Evolutionary conservation across 179 eudicot genomes (phyloP), one percentile per base, ranked within the genome.

Genomic region (Spergularia azorica): DNA sequence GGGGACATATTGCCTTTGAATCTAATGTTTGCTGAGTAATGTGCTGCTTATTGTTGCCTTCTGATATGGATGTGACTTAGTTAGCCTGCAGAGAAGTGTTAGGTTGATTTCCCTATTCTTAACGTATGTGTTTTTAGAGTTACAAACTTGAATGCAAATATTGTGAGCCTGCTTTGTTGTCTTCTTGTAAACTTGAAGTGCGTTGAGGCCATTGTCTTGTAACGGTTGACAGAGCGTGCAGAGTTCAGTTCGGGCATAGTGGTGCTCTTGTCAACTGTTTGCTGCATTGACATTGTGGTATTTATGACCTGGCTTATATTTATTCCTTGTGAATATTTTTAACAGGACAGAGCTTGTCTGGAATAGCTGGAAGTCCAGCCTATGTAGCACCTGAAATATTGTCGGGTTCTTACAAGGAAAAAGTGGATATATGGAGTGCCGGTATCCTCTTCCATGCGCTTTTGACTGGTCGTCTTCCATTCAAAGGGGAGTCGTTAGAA

Each of bases 361-460:
- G 98, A 75, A 68, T 93, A 82, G 98, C 96, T 75, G 98, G 98
- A 73, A 95, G 98, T 73, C 98, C 97, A 10, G 97, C 92, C 63
- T 95, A 95, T 83, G 95, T 93, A 67, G 97, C 98, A 72, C 98
- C 98, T 60, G 98, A 95, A 85, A 93, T 95, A 74, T 52, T 95
- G 63, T 79, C 82, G 3, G 97, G 96, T 62, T 74, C 86, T 77
- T 95, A 95, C 76, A 84, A 89, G 14, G 97, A 95, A 87, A 93
- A 90, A 84, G 96, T 86, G 60, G 98, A 95, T 74, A 81, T 91
- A 58, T 95, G 98, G 98, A 93, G 98, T 85, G 97, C 97, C 18
- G 98, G 98, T 80, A 87, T 95, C 75, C 97, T 95, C 63, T 80
- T 95, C 50, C 92, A 95, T 74, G 98, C 95, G 67, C 90, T 95